These are phyloP conservation scores for Anthracocystis panici-leucophaei DNA, from an alignment of 1,284 basidiomycete species.

Conservation along the genomic window DNA sequence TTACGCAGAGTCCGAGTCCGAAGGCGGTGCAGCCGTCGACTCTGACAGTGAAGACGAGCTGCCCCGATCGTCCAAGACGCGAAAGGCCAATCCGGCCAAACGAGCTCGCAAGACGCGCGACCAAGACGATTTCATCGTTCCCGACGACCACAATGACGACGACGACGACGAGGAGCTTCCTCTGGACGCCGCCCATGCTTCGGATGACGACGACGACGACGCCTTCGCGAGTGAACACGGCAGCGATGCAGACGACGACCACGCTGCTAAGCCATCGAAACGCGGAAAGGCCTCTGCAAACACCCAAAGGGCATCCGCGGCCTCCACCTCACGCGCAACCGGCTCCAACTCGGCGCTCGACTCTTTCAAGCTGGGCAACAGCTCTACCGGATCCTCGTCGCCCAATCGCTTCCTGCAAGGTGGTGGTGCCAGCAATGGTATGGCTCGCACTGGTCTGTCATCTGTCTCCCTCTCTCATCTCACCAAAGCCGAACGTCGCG, in stretches of 20 bases:
- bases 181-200: conserved; percentile 33
- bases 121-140: conserved; percentile 61
- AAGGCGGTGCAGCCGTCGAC: conserved; percentile 32
- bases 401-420: conserved; percentile 5
- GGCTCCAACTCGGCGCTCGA: conserved; percentile 24
- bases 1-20: conserved; percentile 59
- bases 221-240: conserved; percentile 19
- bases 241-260: conserved; percentile 28
- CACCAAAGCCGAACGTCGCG: conserved; percentile 86
- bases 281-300: conserved; percentile 9
- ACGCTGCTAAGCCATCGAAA: conserved; percentile 14
- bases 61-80: conserved; percentile 18
- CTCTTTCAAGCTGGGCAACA: conserved; percentile 36
- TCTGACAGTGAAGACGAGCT: conserved; percentile 42
- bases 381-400: conserved; percentile 22
- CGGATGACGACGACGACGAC: conserved; percentile 25
- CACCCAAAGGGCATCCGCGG: conserved; percentile 11
- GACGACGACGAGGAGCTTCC: conserved; percentile 36
- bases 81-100: conserved; percentile 27
- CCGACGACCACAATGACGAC: conserved; percentile 49
- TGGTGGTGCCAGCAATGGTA: conserved; percentile 15
- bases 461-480: conserved; percentile 74
- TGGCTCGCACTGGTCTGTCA: conserved; percentile 19
- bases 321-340: conserved; percentile 19
- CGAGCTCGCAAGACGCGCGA: conserved; percentile 39